Evolutionary conservation across 768 basidiomycete genomes (phyloP), one percentile per base, ranked within the genome.

Genomic region (Xerocomellus intermedius): DNA sequence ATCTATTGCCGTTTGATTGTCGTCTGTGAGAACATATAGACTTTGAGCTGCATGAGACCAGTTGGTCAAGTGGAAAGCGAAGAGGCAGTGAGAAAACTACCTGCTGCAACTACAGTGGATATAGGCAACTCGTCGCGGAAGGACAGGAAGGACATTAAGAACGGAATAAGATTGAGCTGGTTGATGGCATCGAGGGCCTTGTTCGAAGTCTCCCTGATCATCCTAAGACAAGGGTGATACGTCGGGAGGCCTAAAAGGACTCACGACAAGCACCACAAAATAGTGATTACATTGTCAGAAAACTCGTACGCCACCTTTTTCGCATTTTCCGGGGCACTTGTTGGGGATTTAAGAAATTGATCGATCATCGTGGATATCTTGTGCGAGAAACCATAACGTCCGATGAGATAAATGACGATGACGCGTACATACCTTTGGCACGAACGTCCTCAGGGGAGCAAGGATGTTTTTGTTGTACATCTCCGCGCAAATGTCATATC

Each of bases 391-490:
- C 10, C 32, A 44, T 39, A 26, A 46, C 8, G 12, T n/a, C 21
- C 9, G 21, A 46, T 52, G 24, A 50, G 12, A n/a, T 35, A 2
- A 10, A 21, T 12, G 37, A 33, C 30, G 42, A 52, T 9, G 38
- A 26, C 16, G 19, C 1, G 13, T 4, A 56, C 69, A 39, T 59
- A 91, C 93, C 77, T 92, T 94, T 8, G 89, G 86, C 17, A 94
- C 78, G 63, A 92, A 90, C 0, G 81, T 78, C 61, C 78, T 84
- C 54, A 94, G 71, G 3, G 91, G 90, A 7, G 85, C 79, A 47
- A 97, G 76, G 42, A 97, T 86, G 61, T 91, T 91, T 75, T 97
- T 97, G 71, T 98, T 97, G 74, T 88, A 95, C 91, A 98, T 95
- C 71, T 97, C 93, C 2, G 89, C 92, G 64, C 94, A 95, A 44